Evolutionary conservation across 163 green algal species (phyloP), one percentile per base, ranked within the genome.

Genomic region (Scenedesmus sp.): DNA sequence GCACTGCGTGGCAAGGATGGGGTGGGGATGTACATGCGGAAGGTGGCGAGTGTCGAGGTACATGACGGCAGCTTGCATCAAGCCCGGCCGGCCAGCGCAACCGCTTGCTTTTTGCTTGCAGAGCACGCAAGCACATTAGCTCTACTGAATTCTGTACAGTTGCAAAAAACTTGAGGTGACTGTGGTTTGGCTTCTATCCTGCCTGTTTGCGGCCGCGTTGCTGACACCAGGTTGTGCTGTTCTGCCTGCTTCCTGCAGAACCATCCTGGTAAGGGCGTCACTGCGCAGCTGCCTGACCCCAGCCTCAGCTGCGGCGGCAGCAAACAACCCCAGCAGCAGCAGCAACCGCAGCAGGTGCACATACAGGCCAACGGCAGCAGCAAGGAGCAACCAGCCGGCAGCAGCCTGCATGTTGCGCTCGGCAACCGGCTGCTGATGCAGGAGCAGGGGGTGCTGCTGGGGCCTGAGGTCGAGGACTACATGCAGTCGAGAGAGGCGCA

Each of bases 351-450:
- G 59, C 59, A 93, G 52, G 52, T 46, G 2, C 66, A 93, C 5
- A 92, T 88, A 81, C 82, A 85, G 15, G 89, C 70, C 54, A 92
- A 62, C 12, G 34, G 82, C 82, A 82, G 85, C 85, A 82, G 85
- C 67, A 16, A 66, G 67, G 34, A 82, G 85, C 10, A 15, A 34
- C 4, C 66, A 26, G 62, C 85, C 3, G 46, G 54, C 55, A 52
- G 6, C 10, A 26, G 81, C 10, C 20, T 95, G 73, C 84, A 83
- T 62, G 94, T 99, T 7, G 90, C 95, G 18, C 90, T 99, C 0
- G 97, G 97, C 91, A 99, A 98, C 94, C 93, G 94, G 67, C 90
- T 92, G 86, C 94, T 98, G 82, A 96, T 99, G 94, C 85, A 94
- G 62, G 93, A 96, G 91, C 89, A 97, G 91, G 94, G 91, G 0